Evolutionary conservation across 2,329 filamentous ascomycete genomes (phyloP).

Genomic region (Hypoxylon sp.): DNA sequence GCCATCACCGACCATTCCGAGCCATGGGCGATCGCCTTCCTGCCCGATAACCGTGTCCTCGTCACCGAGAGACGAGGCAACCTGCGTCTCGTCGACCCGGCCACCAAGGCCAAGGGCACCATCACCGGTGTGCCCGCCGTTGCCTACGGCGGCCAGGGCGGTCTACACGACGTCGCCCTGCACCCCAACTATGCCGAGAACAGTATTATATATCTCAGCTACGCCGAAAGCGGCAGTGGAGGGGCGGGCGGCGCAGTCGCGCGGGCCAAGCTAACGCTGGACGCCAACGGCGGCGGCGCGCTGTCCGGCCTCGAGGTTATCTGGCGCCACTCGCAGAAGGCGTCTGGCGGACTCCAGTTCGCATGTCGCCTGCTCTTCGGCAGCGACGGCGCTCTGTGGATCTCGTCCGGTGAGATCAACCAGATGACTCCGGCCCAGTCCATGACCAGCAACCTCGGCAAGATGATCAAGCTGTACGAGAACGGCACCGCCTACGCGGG

Average conservation of each 20-base stretch:
- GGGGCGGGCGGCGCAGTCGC: conserved; percentile 53
- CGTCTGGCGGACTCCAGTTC: conserved; percentile 53
- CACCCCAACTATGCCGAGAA: conserved; percentile 55
- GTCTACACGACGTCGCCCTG: conserved; percentile 55
- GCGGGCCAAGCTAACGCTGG: conserved; percentile 53
- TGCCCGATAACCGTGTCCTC: conserved; percentile 54
- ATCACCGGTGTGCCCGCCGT: conserved; percentile 55
- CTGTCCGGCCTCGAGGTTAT: conserved; percentile 53
- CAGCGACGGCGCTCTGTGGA: conserved; percentile 52
- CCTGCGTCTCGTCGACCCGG: conserved; percentile 53
- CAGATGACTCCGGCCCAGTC: conserved; percentile 53
- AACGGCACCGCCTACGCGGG: conserved; percentile 53
- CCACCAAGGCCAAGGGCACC: conserved; percentile 49
- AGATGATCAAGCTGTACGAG: conserved; percentile 55
- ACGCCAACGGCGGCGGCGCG: conserved; percentile 52
- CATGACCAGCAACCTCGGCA: conserved; percentile 56
- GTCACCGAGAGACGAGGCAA: conserved; percentile 55
- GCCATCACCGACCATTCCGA: conserved; percentile 48
- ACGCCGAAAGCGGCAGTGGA: conserved; percentile 52
- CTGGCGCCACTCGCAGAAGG: conserved; percentile 55
- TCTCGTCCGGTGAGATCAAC: conserved; percentile 56
- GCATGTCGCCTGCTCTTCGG: conserved; percentile 54
- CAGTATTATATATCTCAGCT: conserved; percentile 55
- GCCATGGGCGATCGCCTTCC: conserved; percentile 55
- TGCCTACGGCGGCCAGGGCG: conserved; percentile 55